These are phyloP conservation scores for Cladosporium sp. DNA, from an alignment of 2,329 filamentous ascomycete genomes.

Conservation along the genomic window DNA sequence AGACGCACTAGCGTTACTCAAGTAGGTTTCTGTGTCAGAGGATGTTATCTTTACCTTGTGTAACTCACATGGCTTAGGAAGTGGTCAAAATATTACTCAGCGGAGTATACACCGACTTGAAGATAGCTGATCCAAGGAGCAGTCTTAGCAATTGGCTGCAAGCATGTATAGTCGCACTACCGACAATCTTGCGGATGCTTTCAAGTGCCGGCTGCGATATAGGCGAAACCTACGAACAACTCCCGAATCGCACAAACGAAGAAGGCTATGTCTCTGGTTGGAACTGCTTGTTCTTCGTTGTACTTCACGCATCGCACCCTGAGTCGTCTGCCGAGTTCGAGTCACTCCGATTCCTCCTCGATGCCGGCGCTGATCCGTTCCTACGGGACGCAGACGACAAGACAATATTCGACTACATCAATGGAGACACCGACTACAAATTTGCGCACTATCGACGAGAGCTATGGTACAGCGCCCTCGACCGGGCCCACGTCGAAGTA, in stretches of 20 bases:
- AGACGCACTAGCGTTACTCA: no score
- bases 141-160: not conserved
- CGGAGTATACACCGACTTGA: not conserved
- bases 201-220: not conserved
- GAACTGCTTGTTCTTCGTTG: not conserved
- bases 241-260: not conserved
- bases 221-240: not conserved
- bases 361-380: not conserved
- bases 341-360: not conserved
- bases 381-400: no score
- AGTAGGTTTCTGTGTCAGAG: no score
- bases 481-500: no score
- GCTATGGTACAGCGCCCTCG: no score
- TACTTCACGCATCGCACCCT: not conserved
- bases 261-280: not conserved
- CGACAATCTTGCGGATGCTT: not conserved
- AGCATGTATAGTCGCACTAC: not conserved
- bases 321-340: not conserved
- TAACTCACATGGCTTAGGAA: not conserved
- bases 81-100: not conserved
- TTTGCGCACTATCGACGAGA: no score
- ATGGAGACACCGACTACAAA: no score
- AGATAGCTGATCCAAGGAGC: no score
- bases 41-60: no score
- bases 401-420: no score